These are phyloP conservation scores for Scutellaria minor DNA, from an alignment of 257 asterid species.

Conservation along the genomic window DNA sequence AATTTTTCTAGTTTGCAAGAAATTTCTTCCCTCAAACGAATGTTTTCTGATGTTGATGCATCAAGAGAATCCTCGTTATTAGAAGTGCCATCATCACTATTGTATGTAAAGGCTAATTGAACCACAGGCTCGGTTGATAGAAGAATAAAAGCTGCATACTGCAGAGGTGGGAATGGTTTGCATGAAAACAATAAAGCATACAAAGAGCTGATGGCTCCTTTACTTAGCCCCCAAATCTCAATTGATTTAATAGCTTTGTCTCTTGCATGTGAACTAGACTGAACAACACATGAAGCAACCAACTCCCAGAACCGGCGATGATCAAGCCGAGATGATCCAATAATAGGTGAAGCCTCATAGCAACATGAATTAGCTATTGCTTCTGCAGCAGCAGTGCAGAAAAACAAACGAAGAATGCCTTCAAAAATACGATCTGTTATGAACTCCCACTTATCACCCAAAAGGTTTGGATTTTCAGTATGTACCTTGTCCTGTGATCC, in stretches of 20 bases:
- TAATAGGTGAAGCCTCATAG: constrained; percentile 62
- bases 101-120: constrained; percentile 55
- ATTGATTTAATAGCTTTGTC: constrained; percentile 87
- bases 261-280: constrained; percentile 83
- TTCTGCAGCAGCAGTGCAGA: constrained; percentile 81
- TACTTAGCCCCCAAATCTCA: constrained; percentile 92
- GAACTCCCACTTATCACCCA: constrained; percentile 79
- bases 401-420: constrained; percentile 86
- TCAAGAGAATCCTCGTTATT: constrained; percentile 53
- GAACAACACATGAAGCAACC: constrained; percentile 72
- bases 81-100: constrained; percentile 48
- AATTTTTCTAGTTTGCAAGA: constrained; percentile 64
- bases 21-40: constrained; percentile 72
- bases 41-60: constrained; percentile 59
- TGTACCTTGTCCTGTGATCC: constrained; percentile 50
- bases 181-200: constrained; percentile 81
- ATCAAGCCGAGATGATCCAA: constrained; percentile 74
- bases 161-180: constrained; percentile 75
- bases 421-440: constrained; percentile 75
- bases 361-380: constrained; percentile 61
- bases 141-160: constrained; percentile 81
- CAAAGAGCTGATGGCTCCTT: constrained; percentile 83
- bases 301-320: constrained; percentile 84
- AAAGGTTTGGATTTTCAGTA: constrained; percentile 46
- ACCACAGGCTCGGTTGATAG: constrained; percentile 77